phyloP scores from a whole-genome alignment of 495 filamentous ascomycete genomes.

The Chaetomidium leptoderma region DNA sequence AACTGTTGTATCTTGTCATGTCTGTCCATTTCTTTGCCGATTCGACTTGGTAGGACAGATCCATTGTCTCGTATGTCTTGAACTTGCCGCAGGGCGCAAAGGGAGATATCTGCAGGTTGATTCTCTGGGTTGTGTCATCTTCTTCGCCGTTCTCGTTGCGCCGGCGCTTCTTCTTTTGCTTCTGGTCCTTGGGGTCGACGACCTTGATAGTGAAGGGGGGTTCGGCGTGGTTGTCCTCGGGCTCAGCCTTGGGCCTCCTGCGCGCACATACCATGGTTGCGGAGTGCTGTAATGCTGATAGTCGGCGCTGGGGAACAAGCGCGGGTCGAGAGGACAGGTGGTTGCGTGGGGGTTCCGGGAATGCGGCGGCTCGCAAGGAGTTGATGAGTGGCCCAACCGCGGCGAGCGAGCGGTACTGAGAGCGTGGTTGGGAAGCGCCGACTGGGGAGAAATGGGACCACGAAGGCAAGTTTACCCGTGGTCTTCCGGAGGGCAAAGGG shows the following conservation, averaged over 20 bases:
- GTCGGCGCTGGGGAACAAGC: no score
- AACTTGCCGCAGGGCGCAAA: conserved; percentile 46
- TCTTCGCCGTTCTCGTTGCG: conserved; percentile 42
- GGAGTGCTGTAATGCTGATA: background rate
- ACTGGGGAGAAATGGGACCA: no score
- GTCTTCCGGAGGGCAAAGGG: no score
- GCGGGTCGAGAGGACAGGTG: no score
- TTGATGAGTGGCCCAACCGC: no score
- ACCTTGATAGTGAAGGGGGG: conserved; percentile 32
- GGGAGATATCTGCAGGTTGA: conserved; percentile 41
- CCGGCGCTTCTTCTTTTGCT: conserved; percentile 44
- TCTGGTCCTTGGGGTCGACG: conserved; percentile 36
- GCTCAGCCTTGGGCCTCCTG: conserved; percentile 42
- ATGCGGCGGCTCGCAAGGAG: no score
- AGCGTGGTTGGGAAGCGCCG: no score
- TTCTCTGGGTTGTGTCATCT: conserved; percentile 28
- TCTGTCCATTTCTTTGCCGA: conserved; percentile 53
- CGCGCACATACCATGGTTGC: conserved; percentile 38
- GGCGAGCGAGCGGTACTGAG: no score
- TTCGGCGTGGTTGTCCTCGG: conserved; percentile 40
- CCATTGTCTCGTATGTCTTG: conserved; percentile 45
- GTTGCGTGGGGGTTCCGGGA: no score
- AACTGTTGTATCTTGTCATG: conserved; percentile 60
- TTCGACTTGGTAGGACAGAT: conserved; percentile 49
- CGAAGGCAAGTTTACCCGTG: no score